Evolutionary conservation across 2,329 filamentous ascomycete genomes (phyloP), one percentile per base, ranked within the genome.

Genomic region (Malbranchea zuffiana): DNA sequence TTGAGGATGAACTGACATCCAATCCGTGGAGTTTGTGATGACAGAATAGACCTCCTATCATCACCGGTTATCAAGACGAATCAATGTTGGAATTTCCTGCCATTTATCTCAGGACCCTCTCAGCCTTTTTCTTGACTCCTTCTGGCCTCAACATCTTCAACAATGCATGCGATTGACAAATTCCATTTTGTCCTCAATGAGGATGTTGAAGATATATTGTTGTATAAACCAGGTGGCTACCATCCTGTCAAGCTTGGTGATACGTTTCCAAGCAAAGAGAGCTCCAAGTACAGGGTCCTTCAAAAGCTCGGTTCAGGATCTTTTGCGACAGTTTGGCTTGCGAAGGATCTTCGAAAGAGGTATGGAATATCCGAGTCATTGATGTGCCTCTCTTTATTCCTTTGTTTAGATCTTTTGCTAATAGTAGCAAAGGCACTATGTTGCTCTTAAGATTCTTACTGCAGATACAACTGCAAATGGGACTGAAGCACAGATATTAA

Each of bases 291-390:
- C 37, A 54, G 50, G 37, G 43, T 64, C 17, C 25, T 59, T 4
- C 54, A 58, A 40, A 63, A 62, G 44, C 32, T 62, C 30, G 59
- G 56, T 17, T 53, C 45, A 44, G 59, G 56, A 39, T 50, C 50
- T 1, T 60, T 54, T 42, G 55, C 57, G 5, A 61, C 57, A 8
- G 53, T 60, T 29, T 62, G 57, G 57, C 47, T 49, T 35, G 53
- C 51, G 18, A 56, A 49, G 47, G 55, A 59, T 44, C 13, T 18
- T 8, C 23, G 10, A 10, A 30, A 32, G 21, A 12, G 30, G 30
- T 32, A 17, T 11, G n/a, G n/a, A 6, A 6, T n/a, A n/a, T n/a
- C n/a, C n/a, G n/a, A n/a, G n/a, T 6, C 26, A 29, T 29, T 12
- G 15, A 29, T 13, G n/a, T 7, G 6, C 6, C n/a, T 29, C 6